Conservation (phyloP, 495 filamentous ascomycete genomes). For the Annulohypoxylon maeteangense region DNA sequence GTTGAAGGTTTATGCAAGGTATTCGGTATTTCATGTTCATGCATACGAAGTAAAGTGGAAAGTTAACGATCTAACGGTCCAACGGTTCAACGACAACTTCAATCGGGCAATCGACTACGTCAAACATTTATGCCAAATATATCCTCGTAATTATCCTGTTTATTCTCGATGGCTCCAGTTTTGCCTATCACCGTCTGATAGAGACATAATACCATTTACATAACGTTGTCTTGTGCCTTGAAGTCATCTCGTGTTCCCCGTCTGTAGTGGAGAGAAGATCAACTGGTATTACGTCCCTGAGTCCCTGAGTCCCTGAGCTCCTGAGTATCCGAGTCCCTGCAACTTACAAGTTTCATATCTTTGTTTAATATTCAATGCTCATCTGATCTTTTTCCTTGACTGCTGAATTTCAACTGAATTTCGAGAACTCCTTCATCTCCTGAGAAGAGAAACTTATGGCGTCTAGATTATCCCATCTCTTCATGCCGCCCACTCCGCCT, state of each 20-base stretch:
- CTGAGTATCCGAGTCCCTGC: too few species aligned
- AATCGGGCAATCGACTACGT: neutral
- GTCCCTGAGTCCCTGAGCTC: neutral
- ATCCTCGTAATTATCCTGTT: conserved; percentile 3
- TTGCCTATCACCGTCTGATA: conserved; percentile 17
- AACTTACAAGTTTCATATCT: conserved; percentile 32
- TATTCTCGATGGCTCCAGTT: conserved; percentile 31
- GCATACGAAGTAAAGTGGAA: neutral
- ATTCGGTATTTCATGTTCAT: neutral
- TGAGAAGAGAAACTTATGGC: conserved; percentile 16
- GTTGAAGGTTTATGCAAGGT: conserved; percentile 1
- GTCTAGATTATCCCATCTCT: conserved; percentile 28
- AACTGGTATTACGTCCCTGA: conserved; percentile 29
- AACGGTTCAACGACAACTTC: neutral
- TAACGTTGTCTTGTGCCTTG: conserved; percentile 19
- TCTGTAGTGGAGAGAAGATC: conserved; percentile 18
- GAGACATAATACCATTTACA: conserved; percentile 24
- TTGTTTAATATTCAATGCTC: conserved; percentile 22
- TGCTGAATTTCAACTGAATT: conserved; percentile 1
- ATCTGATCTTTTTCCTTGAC: neutral
- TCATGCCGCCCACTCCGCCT: conserved; percentile 51
- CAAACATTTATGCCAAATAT: conserved; percentile 4
- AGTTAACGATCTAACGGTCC: neutral
- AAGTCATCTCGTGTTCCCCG: conserved; percentile 20
- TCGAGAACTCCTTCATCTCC: neutral